Percentiles rank a stretch among this genome's conserved stretches.
Evolutionary conservation across 2,329 filamentous ascomycete genomes (phyloP).

Genomic region (Penicillium paneum): DNA sequence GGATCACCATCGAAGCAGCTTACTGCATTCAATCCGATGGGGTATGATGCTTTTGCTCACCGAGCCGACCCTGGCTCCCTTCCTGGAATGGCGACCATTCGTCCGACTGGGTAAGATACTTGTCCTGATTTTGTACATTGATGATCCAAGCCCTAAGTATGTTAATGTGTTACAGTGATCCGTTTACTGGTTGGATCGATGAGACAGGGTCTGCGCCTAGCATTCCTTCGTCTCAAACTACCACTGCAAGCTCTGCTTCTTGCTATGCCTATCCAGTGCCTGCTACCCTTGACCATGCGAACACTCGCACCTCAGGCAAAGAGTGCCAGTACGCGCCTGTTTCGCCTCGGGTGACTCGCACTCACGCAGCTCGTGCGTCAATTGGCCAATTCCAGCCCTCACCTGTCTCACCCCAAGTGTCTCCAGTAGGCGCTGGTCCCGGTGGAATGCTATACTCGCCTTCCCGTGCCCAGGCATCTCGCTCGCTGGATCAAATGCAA

Average conservation of each 20-base stretch:
- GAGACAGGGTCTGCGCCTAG: neutral
- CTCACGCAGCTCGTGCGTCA: neutral
- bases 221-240: neutral
- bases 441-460: neutral
- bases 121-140: neutral
- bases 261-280: neutral
- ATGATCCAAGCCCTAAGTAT: neutral
- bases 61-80: neutral
- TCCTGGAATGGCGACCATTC: neutral
- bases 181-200: neutral
- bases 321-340: neutral
- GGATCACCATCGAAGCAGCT: slow-evolving; percentile 1
- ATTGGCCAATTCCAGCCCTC: neutral
- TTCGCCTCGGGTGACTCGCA: neutral
- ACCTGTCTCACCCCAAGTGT: neutral
- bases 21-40: neutral
- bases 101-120: neutral
- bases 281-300: neutral
- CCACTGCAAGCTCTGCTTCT: neutral
- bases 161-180: neutral
- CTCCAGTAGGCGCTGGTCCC: neutral
- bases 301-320: neutral
- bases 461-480: neutral
- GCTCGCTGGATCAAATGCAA: neutral
- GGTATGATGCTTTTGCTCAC: neutral